These are phyloP conservation scores for Dillenia turbinata DNA, from an alignment of 164 flowering plant genomes.

Conservation along the genomic window DNA sequence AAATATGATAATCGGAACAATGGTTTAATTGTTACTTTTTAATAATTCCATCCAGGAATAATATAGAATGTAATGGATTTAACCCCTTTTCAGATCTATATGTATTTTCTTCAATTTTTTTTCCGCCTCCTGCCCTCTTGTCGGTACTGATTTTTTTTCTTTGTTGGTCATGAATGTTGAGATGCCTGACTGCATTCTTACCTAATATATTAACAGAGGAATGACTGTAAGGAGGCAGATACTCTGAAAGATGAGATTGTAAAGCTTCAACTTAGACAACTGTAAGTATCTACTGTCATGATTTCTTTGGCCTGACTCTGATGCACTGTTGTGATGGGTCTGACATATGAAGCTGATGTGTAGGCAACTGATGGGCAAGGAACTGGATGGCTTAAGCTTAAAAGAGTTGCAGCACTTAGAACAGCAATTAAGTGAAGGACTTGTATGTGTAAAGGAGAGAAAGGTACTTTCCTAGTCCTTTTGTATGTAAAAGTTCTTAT, in stretches of 20 bases:
- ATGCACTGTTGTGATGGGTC: background rate
- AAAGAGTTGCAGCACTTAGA: constrained; percentile 73
- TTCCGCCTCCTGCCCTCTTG: too few relatives aligned
- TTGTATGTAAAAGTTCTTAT: too few relatives aligned
- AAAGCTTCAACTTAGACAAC: constrained; percentile 44
- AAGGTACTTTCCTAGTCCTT: constrained; percentile 39
- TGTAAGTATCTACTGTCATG: constrained; percentile 30
- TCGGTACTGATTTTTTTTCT: too few relatives aligned
- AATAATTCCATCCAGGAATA: too few relatives aligned
- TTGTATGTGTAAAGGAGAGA: constrained; percentile 53
- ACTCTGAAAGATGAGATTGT: constrained; percentile 55
- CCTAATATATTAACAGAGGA: constrained; percentile 15
- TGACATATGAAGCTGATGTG: background rate
- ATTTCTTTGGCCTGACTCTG: background rate
- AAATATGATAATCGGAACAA: too few relatives aligned
- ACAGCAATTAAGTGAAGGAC: constrained; percentile 61
- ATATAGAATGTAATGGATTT: too few relatives aligned
- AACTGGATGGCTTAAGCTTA: constrained; percentile 50
- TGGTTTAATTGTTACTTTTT: too few relatives aligned
- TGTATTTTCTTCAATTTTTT: background rate
- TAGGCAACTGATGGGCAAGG: constrained; percentile 70
- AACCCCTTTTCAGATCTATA: background rate
- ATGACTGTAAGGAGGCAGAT: constrained; percentile 38
- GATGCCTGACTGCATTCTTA: too few relatives aligned
- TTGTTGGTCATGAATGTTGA: too few relatives aligned